Conservation (phyloP, 1,284 basidiomycete species). For the Sanghuangporus weigelae region DNA sequence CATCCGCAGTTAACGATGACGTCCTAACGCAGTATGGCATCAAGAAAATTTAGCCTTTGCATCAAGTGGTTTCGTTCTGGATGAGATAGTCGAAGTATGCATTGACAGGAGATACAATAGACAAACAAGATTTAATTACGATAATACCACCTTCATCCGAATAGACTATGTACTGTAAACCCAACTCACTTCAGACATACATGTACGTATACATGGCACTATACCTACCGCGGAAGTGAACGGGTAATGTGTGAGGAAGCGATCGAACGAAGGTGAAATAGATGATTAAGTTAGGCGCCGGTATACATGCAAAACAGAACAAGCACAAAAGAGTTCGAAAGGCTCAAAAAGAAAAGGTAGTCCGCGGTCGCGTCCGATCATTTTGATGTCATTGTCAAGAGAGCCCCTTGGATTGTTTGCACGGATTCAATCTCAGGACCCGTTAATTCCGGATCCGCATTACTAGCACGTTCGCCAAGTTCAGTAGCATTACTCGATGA, state of each 20-base stretch:
- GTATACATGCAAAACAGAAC: neutral
- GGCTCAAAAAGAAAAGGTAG: neutral
- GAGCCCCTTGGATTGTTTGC: neutral
- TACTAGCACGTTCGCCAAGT: neutral
- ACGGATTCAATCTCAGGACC: neutral
- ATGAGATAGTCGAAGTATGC: neutral
- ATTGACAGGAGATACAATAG: slow-evolving; percentile 2
- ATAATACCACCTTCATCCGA: neutral
- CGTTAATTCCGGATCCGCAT: neutral
- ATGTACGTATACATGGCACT: neutral
- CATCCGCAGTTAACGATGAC: slow-evolving; percentile 52
- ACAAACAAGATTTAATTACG: neutral
- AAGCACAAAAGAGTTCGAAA: neutral
- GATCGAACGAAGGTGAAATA: neutral
- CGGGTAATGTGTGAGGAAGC: neutral
- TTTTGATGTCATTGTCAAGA: neutral
- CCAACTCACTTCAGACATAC: neutral
- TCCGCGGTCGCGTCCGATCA: neutral
- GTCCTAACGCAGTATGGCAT: slow-evolving; percentile 64
- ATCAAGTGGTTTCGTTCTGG: neutral
- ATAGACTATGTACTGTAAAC: neutral
- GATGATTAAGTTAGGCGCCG: neutral
- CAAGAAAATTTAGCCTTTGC: slow-evolving; percentile 24
- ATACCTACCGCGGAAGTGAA: too few species aligned
- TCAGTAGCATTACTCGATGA: neutral